Conservation (phyloP, 192 early-diverging fungal species). For the Linnemannia elongata region DNA sequence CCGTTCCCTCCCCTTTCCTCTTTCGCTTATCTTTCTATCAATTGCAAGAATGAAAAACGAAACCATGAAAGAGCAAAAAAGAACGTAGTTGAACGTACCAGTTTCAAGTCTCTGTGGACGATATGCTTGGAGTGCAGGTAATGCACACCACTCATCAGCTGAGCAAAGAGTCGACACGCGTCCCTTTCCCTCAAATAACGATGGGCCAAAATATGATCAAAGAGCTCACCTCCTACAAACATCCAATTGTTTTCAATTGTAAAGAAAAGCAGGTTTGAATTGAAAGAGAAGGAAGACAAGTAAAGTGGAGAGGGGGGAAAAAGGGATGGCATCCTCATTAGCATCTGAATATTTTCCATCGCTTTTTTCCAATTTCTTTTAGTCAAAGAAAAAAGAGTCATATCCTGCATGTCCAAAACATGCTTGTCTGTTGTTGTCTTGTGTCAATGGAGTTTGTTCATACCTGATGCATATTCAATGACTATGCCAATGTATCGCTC, state of each 20-base stretch:
- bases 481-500: conserved; percentile 97
- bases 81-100: conserved; percentile 66
- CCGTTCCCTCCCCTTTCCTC: not conserved
- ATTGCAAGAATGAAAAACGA: not conserved
- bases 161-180: conserved; percentile 92
- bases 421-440: not conserved
- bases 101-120: conserved; percentile 97
- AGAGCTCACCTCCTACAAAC: conserved; percentile 89
- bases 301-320: not conserved
- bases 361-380: not conserved
- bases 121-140: conserved; percentile 95
- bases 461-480: conserved; percentile 94
- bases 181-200: conserved; percentile 94
- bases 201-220: conserved; percentile 97
- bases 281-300: not conserved
- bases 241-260: not conserved
- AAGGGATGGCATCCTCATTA: conserved; percentile 2
- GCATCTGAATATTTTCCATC: not conserved
- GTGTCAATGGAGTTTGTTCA: not conserved
- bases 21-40: not conserved
- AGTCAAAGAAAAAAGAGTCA: not conserved
- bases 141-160: conserved; percentile 91
- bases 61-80: not conserved
- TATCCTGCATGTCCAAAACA: not conserved
- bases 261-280: not conserved